Conservation (phyloP, 345 rosid species). For the Balakata baccata region DNA sequence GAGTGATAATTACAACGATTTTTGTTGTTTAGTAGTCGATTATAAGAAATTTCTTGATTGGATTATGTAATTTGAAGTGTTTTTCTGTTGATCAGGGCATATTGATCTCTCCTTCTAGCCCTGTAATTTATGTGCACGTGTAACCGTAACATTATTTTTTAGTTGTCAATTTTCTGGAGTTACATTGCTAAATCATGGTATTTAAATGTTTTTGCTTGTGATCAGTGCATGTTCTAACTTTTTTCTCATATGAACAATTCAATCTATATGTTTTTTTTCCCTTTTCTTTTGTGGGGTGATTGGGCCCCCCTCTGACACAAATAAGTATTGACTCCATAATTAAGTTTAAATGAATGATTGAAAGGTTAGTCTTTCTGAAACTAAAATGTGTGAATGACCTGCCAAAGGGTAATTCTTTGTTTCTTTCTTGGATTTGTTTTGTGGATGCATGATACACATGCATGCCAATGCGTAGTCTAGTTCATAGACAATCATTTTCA, state of each 20-base stretch:
- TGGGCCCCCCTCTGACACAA: not conserved
- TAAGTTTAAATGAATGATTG: not conserved
- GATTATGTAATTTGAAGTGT: not conserved
- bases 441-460: not conserved
- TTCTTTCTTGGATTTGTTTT: not conserved
- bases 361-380: not conserved
- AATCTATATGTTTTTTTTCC: not conserved
- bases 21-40: not conserved
- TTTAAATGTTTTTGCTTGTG: not conserved
- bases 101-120: not conserved
- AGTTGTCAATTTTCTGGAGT: not conserved
- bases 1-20: not conserved
- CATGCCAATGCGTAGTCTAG: not conserved
- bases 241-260: not conserved
- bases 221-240: not conserved
- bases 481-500: not conserved
- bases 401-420: not conserved
- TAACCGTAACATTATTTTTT: not conserved
- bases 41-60: not conserved
- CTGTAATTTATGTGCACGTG: not conserved
- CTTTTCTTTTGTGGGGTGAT: not conserved
- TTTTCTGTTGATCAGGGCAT: not conserved
- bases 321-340: not conserved
- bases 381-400: not conserved
- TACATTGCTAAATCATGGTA: not conserved